Base-by-base conservation (phyloP, 208 protist species). In the Wallacemonas rigidus region DNA sequence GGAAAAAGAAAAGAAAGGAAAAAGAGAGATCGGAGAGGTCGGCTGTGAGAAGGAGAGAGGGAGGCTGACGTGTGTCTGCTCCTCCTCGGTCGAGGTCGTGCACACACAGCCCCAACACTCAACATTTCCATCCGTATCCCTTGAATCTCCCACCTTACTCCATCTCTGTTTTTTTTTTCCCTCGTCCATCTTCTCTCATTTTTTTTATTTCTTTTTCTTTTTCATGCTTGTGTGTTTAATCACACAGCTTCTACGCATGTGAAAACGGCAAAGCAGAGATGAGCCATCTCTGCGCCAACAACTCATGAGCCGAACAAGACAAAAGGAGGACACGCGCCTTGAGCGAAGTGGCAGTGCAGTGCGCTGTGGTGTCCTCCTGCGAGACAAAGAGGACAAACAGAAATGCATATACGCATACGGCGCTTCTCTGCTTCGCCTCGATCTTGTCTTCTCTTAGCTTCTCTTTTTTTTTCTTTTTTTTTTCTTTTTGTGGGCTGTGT, bases 171-270 rank as follows among this genome's bases (percentile, higher is more conserved):
- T 12, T 48, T 50, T 60, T 71, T 51, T 26, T 71, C 15, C 45
- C 8, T 50, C 12, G 6, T 50, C 12, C 12, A 6, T 50, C 12
- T 50, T 50, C 45, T 50, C 12, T 50, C 12, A 14, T 50, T 50
- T 50, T 12, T 50, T 50, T 12, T 5, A 47, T 72, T 51, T 72
- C 26, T 35, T 71, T 58, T n/a, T 44, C n/a, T 35, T 70, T 57
- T 7, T 50, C 40, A 54, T 54, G 45, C 6, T 50, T 12, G 12
- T 14, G 12, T 50, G 8, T 14, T 50, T 12, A 50, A 12, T 12
- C 6, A 50, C 45, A 50, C 26, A 26, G 0, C 26, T 26, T 26
- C 26, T 26, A 26, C 26, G 26, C 26, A 26, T 26, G 26, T 26
- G 26, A 26, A 26, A 26, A 26, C 26, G 0, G 26, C 26, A 26